Evolutionary conservation across 805 yeast genomes (phyloP).

Genomic region (Starmerella etchellsii): DNA sequence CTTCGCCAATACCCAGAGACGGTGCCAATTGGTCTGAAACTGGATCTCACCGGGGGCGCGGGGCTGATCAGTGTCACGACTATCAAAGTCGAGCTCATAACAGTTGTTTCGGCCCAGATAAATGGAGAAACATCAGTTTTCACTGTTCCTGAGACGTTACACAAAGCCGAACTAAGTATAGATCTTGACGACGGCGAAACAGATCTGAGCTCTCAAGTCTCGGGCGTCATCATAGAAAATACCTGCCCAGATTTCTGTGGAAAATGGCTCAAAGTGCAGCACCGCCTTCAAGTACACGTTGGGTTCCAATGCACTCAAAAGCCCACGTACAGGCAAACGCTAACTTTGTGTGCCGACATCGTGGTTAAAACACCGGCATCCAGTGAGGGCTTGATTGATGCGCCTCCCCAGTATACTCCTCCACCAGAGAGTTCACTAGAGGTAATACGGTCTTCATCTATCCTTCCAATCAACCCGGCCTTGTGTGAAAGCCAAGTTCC

Average conservation of each 20-base stretch:
- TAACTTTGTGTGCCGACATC: conserved; percentile 1
- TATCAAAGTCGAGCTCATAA: conserved; percentile 4
- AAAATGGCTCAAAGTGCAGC: conserved; percentile 11
- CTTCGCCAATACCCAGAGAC: conserved; percentile 5
- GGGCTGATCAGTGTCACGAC: conserved; percentile 1
- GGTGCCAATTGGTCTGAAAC: conserved; percentile 4
- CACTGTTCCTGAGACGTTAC: conserved; percentile 1
- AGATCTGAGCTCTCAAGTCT: conserved; percentile 7
- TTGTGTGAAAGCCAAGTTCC: too few relatives aligned
- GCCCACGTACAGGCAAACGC: background rate
- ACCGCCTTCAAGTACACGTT: conserved; percentile 2
- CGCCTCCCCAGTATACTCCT: conserved; percentile 14
- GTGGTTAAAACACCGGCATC: conserved; percentile 3
- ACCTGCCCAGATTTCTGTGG: conserved; percentile 12
- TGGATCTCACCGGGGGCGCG: conserved; percentile 5
- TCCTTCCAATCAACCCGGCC: too few relatives aligned
- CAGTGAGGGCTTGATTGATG: conserved; percentile 1
- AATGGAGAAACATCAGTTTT: conserved; percentile 1
- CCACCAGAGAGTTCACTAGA: too few relatives aligned
- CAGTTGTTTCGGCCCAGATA: conserved; percentile 1
- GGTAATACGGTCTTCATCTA: too few relatives aligned
- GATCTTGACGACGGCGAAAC: background rate
- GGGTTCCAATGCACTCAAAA: conserved; percentile 1
- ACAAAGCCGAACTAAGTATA: background rate
- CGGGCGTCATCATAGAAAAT: conserved; percentile 2